phyloP scores from a whole-genome alignment of 192 early-diverging fungal species.

The Linnemannia hyalina region DNA sequence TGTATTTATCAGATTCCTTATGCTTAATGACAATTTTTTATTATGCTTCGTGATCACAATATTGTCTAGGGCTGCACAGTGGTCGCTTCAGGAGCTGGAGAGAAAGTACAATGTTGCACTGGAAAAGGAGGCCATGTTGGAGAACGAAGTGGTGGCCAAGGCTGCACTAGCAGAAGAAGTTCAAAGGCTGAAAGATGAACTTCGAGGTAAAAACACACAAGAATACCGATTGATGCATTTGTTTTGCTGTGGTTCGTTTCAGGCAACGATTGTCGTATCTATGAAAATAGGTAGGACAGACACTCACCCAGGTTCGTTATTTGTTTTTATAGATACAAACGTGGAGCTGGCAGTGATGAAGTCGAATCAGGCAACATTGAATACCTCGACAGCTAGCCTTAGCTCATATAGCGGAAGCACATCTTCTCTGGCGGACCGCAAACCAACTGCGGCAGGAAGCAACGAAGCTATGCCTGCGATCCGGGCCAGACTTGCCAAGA shows the following conservation, averaged over 20 bases:
- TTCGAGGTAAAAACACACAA: constrained; percentile 60
- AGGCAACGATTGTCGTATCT: background rate
- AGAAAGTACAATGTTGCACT: constrained; percentile 77
- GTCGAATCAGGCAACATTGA: constrained; percentile 52
- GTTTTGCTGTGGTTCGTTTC: background rate
- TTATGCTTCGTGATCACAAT: background rate
- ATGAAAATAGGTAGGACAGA: background rate
- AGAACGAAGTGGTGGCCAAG: constrained; percentile 76
- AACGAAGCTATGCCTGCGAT: constrained; percentile 55
- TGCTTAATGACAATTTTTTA: background rate
- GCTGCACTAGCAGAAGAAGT: constrained; percentile 78
- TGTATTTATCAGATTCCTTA: too few species aligned
- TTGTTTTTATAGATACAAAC: constrained; percentile 57
- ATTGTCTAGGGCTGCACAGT: constrained; percentile 70
- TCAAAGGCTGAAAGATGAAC: constrained; percentile 83
- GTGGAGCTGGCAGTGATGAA: constrained; percentile 68
- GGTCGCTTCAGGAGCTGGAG: constrained; percentile 79
- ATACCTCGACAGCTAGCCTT: constrained; percentile 34
- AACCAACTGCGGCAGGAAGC: constrained; percentile 27
- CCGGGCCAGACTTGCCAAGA: constrained; percentile 48
- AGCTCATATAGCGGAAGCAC: constrained; percentile 34
- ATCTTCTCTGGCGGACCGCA: constrained; percentile 36
- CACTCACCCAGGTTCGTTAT: background rate
- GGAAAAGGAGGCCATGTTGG: constrained; percentile 75
- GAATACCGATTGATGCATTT: too few species aligned